Evolutionary conservation across 306 rosid species (phyloP).

Genomic region (Malus asiatica): DNA sequence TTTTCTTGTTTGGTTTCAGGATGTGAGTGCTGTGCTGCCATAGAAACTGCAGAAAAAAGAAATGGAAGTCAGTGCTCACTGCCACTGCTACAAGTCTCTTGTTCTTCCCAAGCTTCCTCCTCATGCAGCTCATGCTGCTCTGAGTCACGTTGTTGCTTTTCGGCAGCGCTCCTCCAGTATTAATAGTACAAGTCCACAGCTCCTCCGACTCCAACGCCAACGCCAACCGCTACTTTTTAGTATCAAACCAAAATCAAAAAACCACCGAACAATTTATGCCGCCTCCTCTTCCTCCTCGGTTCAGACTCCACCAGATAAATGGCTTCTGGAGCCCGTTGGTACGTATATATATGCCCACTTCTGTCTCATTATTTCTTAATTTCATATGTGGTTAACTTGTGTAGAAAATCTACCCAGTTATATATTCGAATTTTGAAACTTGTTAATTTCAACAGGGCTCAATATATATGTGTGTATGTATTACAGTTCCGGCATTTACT

Average conservation of each 20-base stretch:
- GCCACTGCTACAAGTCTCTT: not conserved
- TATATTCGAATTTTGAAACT: no score
- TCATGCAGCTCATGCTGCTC: not conserved
- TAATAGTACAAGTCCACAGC: not conserved
- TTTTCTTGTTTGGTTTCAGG: no score
- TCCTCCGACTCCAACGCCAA: not conserved
- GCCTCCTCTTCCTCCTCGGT: constrained; percentile 21
- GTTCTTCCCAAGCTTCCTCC: not conserved
- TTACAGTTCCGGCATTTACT: no score
- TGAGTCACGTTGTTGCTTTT: not conserved
- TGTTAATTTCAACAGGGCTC: no score
- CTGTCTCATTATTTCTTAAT: not conserved
- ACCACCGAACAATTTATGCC: constrained; percentile 11
- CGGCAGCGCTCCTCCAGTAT: constrained; percentile 25
- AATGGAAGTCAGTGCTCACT: not conserved
- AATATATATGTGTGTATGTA: no score
- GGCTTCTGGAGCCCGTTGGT: constrained; percentile 95
- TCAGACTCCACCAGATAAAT: constrained; percentile 25
- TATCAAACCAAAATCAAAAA: constrained; percentile 7
- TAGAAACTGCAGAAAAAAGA: not conserved
- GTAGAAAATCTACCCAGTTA: no score
- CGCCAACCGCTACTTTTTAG: not conserved
- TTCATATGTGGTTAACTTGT: not conserved
- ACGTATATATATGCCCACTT: not conserved
- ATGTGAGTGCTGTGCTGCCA: not conserved